Base-by-base conservation (phyloP, 1,284 basidiomycete species). In the Microbotryomycetes sp. region DNA sequence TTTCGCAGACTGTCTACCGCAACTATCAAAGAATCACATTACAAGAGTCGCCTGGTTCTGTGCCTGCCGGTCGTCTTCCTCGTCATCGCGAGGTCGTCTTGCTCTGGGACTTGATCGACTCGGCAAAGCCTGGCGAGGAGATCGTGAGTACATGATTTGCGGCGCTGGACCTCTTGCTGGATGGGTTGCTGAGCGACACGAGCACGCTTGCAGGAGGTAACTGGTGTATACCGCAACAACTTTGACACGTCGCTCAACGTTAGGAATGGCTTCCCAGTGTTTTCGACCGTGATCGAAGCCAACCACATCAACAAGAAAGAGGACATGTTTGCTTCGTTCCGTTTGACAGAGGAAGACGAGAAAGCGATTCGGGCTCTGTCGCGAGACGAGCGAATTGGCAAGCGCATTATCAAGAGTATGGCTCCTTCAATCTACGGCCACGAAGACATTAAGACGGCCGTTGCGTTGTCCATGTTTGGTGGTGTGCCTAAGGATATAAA, bases 1-100 rank as follows among this genome's bases (percentile, higher is more conserved):
- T 1, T 25, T 28, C 48, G 28, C 74, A 98, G 89, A 99, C 96
- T 0, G 86, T 99, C 3, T 99, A 98, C 77, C 84, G 96, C 61
- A 99, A 98, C 77, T 98, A 96, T 76, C 96, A 99, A 76, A 97
- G 92, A 78, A 90, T 98, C 89, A 97, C 94, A 3, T 78, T 99
- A 49, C 94, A 99, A 74, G 96, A 99, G 76, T 93, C 92, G 15
- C 94, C 94, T n/a, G 96, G 94, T 2, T 92, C 89, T 3, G 94
- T 99, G 3, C 96, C 94, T 54, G 92, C 94, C 19, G 94, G 94
- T 76, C 90, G 94, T 72, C 81, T 98, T 15, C 94, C 94, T 9
- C 82, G 94, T 56, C 94, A 99, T 77, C 86, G 94, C 59, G 94
- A 99, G 76, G 92, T 99, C 31, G 86, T 99, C 64, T 81, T 97